A percentile compares a stretch with the other conserved stretches of the same genome.
Evolutionary conservation across 176 grass and related monocot genomes (phyloP).

Genomic region (Lolium rigidum): DNA sequence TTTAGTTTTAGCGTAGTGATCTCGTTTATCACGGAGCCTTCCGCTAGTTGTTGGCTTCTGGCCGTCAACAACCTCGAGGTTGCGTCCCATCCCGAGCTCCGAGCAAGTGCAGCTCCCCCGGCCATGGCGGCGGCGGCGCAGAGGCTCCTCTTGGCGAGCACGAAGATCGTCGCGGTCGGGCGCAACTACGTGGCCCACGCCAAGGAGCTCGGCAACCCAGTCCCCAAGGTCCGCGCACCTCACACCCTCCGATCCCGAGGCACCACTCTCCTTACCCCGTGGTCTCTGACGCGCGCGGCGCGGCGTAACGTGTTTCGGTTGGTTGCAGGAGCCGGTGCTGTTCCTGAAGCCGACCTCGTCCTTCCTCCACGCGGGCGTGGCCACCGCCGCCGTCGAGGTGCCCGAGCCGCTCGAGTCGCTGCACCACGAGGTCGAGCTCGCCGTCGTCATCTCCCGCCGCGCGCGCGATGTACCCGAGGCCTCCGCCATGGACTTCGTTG

Average conservation of each 20-base stretch:
- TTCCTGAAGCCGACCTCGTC: conserved; percentile 97
- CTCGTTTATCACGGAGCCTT: neutral
- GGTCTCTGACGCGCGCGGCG: neutral
- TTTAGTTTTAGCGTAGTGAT: no score
- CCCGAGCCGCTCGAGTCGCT: conserved; percentile 84
- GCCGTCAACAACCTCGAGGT: neutral
- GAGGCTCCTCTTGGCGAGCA: conserved; percentile 71
- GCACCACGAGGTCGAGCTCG: conserved; percentile 96
- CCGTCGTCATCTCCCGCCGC: conserved; percentile 78
- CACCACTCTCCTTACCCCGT: neutral
- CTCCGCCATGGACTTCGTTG: conserved; percentile 86
- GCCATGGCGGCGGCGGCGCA: conserved; percentile 52
- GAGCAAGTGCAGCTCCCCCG: neutral
- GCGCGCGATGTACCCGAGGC: conserved; percentile 69
- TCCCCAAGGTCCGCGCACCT: conserved; percentile 66
- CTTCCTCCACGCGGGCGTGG: conserved; percentile 71
- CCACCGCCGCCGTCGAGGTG: conserved; percentile 72
- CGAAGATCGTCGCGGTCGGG: conserved; percentile 87
- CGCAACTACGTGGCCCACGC: conserved; percentile 83
- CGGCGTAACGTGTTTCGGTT: neutral
- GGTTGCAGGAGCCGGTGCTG: conserved; percentile 78
- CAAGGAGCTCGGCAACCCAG: conserved; percentile 90
- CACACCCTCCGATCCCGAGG: conserved; percentile 8
- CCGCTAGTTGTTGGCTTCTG: neutral
- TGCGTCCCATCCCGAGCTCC: neutral